phyloP scores from a whole-genome alignment of 306 rosid genomes.

The Cicer bijugum region DNA sequence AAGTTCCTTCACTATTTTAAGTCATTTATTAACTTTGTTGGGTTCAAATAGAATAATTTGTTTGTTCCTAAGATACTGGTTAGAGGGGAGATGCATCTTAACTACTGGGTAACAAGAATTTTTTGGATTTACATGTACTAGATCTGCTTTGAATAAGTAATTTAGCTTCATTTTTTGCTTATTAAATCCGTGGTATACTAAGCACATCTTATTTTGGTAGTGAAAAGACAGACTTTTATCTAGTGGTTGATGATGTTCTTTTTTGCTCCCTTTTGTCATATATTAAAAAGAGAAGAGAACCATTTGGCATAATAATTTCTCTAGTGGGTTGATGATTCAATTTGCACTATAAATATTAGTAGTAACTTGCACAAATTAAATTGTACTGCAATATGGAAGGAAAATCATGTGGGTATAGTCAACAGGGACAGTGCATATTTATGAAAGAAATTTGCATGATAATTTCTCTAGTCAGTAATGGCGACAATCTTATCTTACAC shows the following conservation, averaged over 20 bases:
- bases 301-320: conserved; percentile 19
- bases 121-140: background rate
- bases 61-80: conserved; percentile 10
- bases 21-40: conserved; percentile 22
- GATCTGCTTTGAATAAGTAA: conserved; percentile 10
- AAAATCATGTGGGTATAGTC: conserved; percentile 25
- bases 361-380: conserved; percentile 13
- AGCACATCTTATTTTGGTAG: conserved; percentile 4
- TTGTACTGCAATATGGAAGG: conserved; percentile 20
- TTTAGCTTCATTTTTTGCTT: conserved; percentile 15
- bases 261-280: conserved; percentile 7
- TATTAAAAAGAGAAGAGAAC: conserved; percentile 26
- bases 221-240: conserved; percentile 15
- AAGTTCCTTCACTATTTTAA: conserved; percentile 26
- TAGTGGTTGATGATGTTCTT: conserved; percentile 1
- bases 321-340: background rate
- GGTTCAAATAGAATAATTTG: background rate
- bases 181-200: conserved; percentile 2
- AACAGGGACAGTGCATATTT: conserved; percentile 14
- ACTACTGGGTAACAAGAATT: background rate
- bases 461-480: conserved; percentile 25
- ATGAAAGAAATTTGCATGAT: conserved; percentile 3
- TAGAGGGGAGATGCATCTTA: conserved; percentile 23
- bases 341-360: background rate
- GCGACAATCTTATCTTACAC: conserved; percentile 10